Conservation (phyloP, 371 early-diverging fungal species). For the Rhizopus delemar region DNA sequence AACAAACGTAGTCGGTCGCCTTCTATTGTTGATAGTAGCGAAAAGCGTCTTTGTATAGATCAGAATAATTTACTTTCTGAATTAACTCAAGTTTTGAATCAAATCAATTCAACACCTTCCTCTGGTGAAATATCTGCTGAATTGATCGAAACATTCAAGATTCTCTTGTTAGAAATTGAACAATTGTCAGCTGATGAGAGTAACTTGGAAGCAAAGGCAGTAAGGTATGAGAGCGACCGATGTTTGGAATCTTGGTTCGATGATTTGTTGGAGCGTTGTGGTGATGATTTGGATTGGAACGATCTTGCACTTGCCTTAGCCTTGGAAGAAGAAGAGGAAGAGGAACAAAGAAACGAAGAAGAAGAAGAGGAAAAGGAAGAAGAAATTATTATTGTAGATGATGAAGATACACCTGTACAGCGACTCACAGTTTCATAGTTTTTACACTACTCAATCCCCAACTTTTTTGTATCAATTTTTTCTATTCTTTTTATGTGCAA, state of each 20-base stretch:
- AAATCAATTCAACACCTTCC: constrained; percentile 45
- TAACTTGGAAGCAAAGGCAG: constrained; percentile 27
- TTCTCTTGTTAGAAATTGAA: constrained; percentile 41
- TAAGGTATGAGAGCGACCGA: constrained; percentile 44
- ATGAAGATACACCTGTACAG: constrained; percentile 16
- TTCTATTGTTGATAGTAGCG: constrained; percentile 7
- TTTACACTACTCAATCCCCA: not conserved
- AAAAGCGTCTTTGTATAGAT: constrained; percentile 14
- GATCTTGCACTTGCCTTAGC: constrained; percentile 23
- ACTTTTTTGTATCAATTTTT: constrained; percentile 3
- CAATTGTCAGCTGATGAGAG: constrained; percentile 21
- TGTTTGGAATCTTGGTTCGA: constrained; percentile 52
- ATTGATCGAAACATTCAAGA: constrained; percentile 42
- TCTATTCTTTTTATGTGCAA: constrained; percentile 6
- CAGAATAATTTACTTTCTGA: constrained; percentile 25
- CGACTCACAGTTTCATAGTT: constrained; percentile 15
- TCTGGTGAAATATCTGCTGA: constrained; percentile 50
- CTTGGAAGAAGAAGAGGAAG: constrained; percentile 18
- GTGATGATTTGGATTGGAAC: constrained; percentile 33
- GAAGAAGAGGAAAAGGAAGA: constrained; percentile 17
- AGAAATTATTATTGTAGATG: constrained; percentile 22
- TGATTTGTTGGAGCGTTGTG: constrained; percentile 45
- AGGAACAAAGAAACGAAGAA: constrained; percentile 9
- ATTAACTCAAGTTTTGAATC: constrained; percentile 38
- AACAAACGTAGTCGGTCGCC: constrained; percentile 23